Conservation (phyloP, 345 rosid species). For the Punica granatum region DNA sequence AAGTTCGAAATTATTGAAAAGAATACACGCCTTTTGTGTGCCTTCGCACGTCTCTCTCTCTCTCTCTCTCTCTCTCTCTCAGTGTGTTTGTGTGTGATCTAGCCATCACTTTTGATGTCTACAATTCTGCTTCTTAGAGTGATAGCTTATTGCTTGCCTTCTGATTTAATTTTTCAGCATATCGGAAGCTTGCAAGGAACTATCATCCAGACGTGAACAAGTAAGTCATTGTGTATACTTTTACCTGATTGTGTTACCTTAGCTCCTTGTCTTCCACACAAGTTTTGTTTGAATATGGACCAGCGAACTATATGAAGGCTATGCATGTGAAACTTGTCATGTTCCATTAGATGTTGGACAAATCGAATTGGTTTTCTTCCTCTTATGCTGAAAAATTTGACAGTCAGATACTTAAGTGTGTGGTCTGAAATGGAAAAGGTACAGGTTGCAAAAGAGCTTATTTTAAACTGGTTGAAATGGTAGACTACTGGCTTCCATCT, state of each 20-base stretch:
- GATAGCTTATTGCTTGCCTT: not conserved
- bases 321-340: not conserved
- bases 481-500: not conserved
- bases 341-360: not conserved
- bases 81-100: not conserved
- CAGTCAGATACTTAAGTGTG: too few relatives aligned
- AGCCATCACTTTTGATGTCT: not conserved
- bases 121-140: not conserved
- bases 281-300: not conserved
- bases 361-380: not conserved
- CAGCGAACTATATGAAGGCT: not conserved
- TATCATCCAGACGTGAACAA: slow-evolving; percentile 98
- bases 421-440: too few relatives aligned
- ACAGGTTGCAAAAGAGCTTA: too few relatives aligned
- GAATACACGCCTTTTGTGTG: too few relatives aligned
- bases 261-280: not conserved
- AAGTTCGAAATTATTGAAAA: too few relatives aligned
- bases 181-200: slow-evolving; percentile 92
- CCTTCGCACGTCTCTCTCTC: too few relatives aligned
- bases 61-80: too few relatives aligned
- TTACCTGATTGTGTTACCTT: not conserved
- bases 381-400: not conserved
- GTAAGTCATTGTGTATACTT: slow-evolving; percentile 33
- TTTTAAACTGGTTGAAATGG: too few relatives aligned
- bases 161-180: slow-evolving; percentile 48